Conservation (phyloP, 208 protist species). For the Trypanosoma mega region DNA sequence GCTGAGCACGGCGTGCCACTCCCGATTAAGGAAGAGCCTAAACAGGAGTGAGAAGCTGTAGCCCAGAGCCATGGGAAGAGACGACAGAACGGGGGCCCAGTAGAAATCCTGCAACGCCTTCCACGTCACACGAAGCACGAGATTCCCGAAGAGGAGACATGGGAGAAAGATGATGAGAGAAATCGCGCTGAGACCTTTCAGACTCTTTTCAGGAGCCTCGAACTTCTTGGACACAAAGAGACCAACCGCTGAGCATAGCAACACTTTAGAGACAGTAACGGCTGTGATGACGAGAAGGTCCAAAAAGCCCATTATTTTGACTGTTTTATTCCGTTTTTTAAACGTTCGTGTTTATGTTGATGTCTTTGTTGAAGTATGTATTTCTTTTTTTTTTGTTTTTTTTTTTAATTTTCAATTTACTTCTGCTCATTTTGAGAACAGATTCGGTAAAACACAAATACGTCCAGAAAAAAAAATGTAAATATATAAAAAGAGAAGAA, state of each 20-base stretch:
- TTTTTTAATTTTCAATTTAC: too few relatives aligned
- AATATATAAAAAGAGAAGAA: too few relatives aligned
- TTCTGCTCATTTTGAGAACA: too few relatives aligned
- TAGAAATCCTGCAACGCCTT: slow-evolving; percentile 45
- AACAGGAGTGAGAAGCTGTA: slow-evolving; percentile 28
- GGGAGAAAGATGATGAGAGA: slow-evolving; percentile 63
- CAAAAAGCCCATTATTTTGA: slow-evolving; percentile 27
- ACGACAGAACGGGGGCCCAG: slow-evolving; percentile 58
- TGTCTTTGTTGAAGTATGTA: too few relatives aligned
- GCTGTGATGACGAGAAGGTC: slow-evolving; percentile 48
- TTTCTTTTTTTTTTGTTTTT: too few relatives aligned
- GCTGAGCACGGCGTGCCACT: slow-evolving; percentile 55
- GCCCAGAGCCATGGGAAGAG: slow-evolving; percentile 42
- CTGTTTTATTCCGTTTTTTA: neutral
- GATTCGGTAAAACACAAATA: too few relatives aligned
- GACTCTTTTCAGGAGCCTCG: slow-evolving; percentile 24
- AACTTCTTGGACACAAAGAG: slow-evolving; percentile 56
- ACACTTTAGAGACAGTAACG: slow-evolving; percentile 60
- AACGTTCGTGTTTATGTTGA: too few relatives aligned
- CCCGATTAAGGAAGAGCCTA: slow-evolving; percentile 25
- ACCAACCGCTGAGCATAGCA: slow-evolving; percentile 49
- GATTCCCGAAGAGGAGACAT: slow-evolving; percentile 66
- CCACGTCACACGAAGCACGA: slow-evolving; percentile 64
- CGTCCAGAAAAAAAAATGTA: too few relatives aligned
- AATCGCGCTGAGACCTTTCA: slow-evolving; percentile 60